Evolutionary conservation across 2,329 filamentous ascomycete genomes (phyloP), one percentile per base, ranked within the genome.

Genomic region (Trichoderma koningii): DNA sequence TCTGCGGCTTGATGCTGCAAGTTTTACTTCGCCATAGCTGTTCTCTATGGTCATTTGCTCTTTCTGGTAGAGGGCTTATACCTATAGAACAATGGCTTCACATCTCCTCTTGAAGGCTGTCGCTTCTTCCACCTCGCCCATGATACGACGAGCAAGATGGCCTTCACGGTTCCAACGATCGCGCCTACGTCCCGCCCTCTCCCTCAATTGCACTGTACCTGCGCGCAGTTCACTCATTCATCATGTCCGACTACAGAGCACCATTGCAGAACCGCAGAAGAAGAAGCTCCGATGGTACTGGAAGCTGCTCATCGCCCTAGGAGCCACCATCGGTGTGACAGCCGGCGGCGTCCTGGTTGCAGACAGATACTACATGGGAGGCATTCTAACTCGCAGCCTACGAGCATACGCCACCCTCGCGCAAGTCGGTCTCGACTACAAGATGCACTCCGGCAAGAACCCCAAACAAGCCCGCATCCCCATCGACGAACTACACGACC

Each of bases 381-480:
- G 63, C 3, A 61, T 65, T 3, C 23, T 65, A 3, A 38, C 53
- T 2, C 63, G 63, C n/a, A 65, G 63, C 38, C 14, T 65, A 17
- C 21, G 63, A 19, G 63, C 63, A 41, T 65, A 61, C 38, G n/a
- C 21, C 9, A 42, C 48, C 7, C 17, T 65, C 9, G 63, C 55
- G 2, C 45, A 48, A 15, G 55, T 65, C 6, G 55, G 55, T 0
- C 14, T 59, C n/a, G 63, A 65, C 12, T 65, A 65, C 17, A 65
- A 65, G 19, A 60, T 65, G 53, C 63, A 65, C 10, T 51, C 63
- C 3, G 62, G 62, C 38, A 61, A 65, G n/a, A 61, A 65, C 30
- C 63, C 63, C 34, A 65, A 60, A 30, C 38, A 34, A 34, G 34
- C 17, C 2, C 63, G 55, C 1, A 34, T 65, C 2, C 45, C 63